Base-by-base conservation (phyloP, 345 rosid species). In the Viola odorata region DNA sequence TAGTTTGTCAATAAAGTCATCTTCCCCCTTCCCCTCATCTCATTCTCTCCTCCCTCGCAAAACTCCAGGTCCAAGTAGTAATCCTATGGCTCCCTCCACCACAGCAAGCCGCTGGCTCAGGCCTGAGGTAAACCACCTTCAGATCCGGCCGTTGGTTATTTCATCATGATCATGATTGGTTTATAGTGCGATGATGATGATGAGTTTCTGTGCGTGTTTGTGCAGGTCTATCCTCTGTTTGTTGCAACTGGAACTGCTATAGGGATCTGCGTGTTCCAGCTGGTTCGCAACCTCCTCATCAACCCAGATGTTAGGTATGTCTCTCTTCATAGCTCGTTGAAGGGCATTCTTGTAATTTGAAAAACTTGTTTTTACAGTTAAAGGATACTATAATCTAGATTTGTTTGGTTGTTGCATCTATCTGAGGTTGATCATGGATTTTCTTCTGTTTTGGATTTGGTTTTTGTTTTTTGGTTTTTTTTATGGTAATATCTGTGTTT, bases 251-350 rank as follows among this genome's bases (percentile, higher is more conserved):
- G 96, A 53, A 84, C 76, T 36, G 99, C 97, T 14, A 80, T 94
- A 0, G 97, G 99, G 75, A 94, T 94, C 79, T 94, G 99, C 51
- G 97, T 84, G 8, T 66, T 83, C 39, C 82, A 79, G 72, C 71
- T 94, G 78, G 82, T 85, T 39, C 91, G 97, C 40, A 80, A 94
- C 79, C 78, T 94, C 81, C 78, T 85, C 84, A 82, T 79, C 77
- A 91, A 91, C 59, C 98, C 98, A 59, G 98, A 91, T 85, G 98
- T 91, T 85, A 89, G 98, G 98, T 89, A 12, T 60, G 50, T 64
- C 23, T 41, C 15, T 50, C 23, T 47, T 3, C 15, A 8, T 45
- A 23, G 13, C 37, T 53, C 6, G 7, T 0, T 23, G 32, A 23
- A 23, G 32, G 32, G 32, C 2, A 23, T 23, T 23, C 32, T 23